phyloP scores from a whole-genome alignment of 208 protist species.

The Trypanosoma congolense region DNA sequence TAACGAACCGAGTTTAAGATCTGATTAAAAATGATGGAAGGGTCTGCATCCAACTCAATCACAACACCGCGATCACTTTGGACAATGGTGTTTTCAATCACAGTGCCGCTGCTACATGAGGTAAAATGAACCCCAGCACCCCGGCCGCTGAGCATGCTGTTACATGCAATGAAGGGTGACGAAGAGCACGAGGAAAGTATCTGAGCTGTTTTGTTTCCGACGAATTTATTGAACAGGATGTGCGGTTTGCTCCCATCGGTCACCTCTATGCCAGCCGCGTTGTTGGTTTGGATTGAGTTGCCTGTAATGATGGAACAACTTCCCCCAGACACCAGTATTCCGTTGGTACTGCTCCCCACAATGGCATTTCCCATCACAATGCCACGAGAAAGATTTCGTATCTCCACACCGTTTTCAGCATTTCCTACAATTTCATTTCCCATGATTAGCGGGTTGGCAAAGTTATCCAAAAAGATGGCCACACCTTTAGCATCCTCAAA shows the following conservation, averaged over 20 bases:
- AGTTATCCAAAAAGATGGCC: slow-evolving; percentile 63
- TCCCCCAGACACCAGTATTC: slow-evolving; percentile 37
- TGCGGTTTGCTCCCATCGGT: slow-evolving; percentile 38
- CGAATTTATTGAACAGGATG: slow-evolving; percentile 57
- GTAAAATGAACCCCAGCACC: slow-evolving; percentile 51
- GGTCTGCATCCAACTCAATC: slow-evolving; percentile 78
- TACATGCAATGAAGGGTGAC: slow-evolving; percentile 62
- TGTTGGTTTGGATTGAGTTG: slow-evolving; percentile 61
- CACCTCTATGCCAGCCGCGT: slow-evolving; percentile 35
- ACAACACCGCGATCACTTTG: slow-evolving; percentile 64
- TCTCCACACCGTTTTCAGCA: slow-evolving; percentile 47
- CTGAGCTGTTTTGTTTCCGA: slow-evolving; percentile 45
- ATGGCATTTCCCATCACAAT: slow-evolving; percentile 79
- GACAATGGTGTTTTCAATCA: slow-evolving; percentile 46
- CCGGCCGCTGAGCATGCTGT: slow-evolving; percentile 33
- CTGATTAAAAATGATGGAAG: slow-evolving; percentile 55
- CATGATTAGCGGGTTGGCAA: slow-evolving; percentile 79
- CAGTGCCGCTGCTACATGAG: slow-evolving; percentile 52
- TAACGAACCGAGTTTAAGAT: slow-evolving; percentile 34
- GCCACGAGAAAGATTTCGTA: slow-evolving; percentile 50
- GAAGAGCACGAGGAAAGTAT: slow-evolving; percentile 39
- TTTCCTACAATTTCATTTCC: slow-evolving; percentile 74
- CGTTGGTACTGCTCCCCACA: slow-evolving; percentile 38
- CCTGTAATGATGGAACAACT: slow-evolving; percentile 53
- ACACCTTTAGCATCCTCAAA: slow-evolving; percentile 58